Percentiles rank a stretch among this genome's conserved stretches.
These are phyloP conservation scores for Nitzschia sp. DNA, from an alignment of 108 stramenopile genomes.

Conservation along the genomic window DNA sequence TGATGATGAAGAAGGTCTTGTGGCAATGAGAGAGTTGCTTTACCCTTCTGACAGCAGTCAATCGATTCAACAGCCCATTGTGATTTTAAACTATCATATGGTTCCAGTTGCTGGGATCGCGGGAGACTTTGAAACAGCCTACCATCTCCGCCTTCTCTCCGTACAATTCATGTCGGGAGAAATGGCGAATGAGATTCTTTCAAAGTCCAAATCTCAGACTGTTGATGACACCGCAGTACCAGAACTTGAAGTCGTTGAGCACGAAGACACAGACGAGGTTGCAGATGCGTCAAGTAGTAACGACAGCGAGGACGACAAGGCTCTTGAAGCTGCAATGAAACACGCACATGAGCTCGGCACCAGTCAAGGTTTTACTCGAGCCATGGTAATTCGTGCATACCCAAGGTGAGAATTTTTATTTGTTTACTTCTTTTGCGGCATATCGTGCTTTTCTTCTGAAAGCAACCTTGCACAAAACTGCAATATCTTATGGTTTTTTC, in stretches of 20 bases:
- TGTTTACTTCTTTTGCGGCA: background rate
- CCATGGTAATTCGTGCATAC: slow-evolving; percentile 89
- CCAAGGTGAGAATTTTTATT: slow-evolving; percentile 60
- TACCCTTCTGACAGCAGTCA: slow-evolving; percentile 31
- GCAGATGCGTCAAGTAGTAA: slow-evolving; percentile 11
- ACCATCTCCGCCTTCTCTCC: slow-evolving; percentile 80
- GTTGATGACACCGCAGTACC: slow-evolving; percentile 13
- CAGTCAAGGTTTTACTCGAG: slow-evolving; percentile 80
- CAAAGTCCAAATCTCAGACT: slow-evolving; percentile 26
- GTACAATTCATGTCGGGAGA: slow-evolving; percentile 86
- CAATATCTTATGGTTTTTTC: background rate
- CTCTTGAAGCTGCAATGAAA: slow-evolving; percentile 79
- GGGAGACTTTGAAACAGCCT: slow-evolving; percentile 69
- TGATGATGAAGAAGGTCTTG: slow-evolving; percentile 73
- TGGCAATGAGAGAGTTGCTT: slow-evolving; percentile 70
- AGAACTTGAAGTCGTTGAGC: slow-evolving; percentile 10
- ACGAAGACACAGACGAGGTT: slow-evolving; percentile 16
- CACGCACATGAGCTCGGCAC: slow-evolving; percentile 76
- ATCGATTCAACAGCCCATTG: slow-evolving; percentile 65
- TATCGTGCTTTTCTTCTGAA: slow-evolving; percentile 1
- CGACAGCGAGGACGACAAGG: slow-evolving; percentile 22
- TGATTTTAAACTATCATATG: slow-evolving; percentile 89
- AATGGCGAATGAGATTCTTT: slow-evolving; percentile 42
- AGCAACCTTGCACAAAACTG: no score
- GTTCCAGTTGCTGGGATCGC: slow-evolving; percentile 61